Evolutionary conservation across 306 rosid genomes (phyloP).

Genomic region (Vigna nakashimae): DNA sequence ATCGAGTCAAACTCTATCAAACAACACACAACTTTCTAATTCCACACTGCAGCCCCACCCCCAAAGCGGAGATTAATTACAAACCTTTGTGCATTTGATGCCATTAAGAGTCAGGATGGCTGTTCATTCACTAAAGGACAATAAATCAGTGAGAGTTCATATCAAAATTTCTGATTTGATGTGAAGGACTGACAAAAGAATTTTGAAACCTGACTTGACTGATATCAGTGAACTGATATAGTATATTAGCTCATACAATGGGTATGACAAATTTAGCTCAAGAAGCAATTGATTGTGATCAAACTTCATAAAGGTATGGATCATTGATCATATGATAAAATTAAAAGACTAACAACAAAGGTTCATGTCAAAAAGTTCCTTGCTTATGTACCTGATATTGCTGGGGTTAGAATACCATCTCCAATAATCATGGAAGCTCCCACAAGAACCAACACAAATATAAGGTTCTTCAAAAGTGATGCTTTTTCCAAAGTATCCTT

Average conservation of each 20-base stretch:
- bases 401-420: conserved; percentile 97
- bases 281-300: not conserved
- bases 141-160: not conserved
- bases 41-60: no score
- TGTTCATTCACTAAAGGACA: not conserved
- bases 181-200: not conserved
- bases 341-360: conserved; percentile 3
- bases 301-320: not conserved
- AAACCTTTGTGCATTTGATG: not conserved
- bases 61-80: no score
- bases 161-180: conserved; percentile 1
- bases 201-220: conserved; percentile 18
- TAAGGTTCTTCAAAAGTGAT: conserved; percentile 61
- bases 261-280: conserved; percentile 13
- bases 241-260: conserved; percentile 9
- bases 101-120: conserved; percentile 9
- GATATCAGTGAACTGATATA: not conserved
- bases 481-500: conserved; percentile 80
- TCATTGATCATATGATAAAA: conserved; percentile 26
- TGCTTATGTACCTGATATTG: conserved; percentile 80
- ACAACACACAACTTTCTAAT: no score
- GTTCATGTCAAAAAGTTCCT: conserved; percentile 5
- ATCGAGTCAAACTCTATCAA: no score
- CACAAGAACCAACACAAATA: conserved; percentile 83
- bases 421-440: conserved; percentile 99